These are phyloP conservation scores for Psilocybe mexicana DNA, from an alignment of 1,284 basidiomycete genomes.

Conservation along the genomic window DNA sequence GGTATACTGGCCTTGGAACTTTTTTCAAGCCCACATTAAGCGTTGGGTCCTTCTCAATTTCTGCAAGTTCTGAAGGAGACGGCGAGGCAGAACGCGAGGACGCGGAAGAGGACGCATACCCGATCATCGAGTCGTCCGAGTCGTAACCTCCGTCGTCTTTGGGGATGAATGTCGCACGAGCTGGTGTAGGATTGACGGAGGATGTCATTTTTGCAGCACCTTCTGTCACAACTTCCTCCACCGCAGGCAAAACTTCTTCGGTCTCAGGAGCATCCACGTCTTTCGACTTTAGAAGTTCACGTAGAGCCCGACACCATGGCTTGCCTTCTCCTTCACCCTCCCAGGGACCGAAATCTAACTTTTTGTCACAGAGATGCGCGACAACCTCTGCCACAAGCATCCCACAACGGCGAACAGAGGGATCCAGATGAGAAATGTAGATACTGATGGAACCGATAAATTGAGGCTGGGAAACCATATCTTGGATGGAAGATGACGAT, in stretches of 20 bases:
- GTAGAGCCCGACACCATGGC: constrained; percentile 62
- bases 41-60: constrained; percentile 85
- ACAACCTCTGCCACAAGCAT: constrained; percentile 91
- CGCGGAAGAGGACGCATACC: constrained; percentile 68
- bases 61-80: constrained; percentile 75
- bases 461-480: constrained; percentile 52
- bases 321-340: constrained; percentile 72
- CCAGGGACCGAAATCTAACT: constrained; percentile 84
- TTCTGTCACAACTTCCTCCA: constrained; percentile 7
- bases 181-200: background rate
- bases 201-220: background rate
- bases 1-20: constrained; percentile 76
- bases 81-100: constrained; percentile 82
- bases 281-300: constrained; percentile 48
- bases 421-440: constrained; percentile 81
- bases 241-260: constrained; percentile 16
- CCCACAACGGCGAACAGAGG: constrained; percentile 81
- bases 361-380: constrained; percentile 59
- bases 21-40: constrained; percentile 67
- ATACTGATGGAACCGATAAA: constrained; percentile 76
- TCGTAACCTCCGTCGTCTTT: constrained; percentile 47
- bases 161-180: constrained; percentile 18
- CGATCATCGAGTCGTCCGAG: constrained; percentile 82
- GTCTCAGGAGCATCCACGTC: constrained; percentile 48
- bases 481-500: constrained; percentile 40